These are phyloP conservation scores for Trifolium subterraneum DNA, from an alignment of 306 rosid species.

Conservation along the genomic window DNA sequence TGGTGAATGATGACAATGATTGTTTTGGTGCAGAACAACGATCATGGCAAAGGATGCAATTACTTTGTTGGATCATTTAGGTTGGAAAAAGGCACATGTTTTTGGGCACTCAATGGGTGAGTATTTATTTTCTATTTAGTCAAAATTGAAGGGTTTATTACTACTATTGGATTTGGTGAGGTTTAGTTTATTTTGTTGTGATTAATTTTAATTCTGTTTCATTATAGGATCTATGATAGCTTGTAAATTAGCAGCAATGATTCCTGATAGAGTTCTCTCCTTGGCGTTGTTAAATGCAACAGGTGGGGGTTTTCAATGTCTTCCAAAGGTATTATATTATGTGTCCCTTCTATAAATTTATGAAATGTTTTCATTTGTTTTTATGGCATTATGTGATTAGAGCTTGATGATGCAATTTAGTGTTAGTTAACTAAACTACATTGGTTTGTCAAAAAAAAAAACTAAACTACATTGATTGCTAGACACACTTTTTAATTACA, in stretches of 20 bases:
- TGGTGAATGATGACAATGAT: conserved; percentile 3
- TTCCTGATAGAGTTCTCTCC: conserved; percentile 77
- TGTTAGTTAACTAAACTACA: not conserved
- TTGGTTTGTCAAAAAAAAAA: too few species aligned
- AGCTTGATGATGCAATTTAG: not conserved
- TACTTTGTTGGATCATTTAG: conserved; percentile 83
- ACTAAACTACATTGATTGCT: not conserved
- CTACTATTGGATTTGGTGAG: not conserved
- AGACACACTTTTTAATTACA: not conserved
- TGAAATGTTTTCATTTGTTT: conserved; percentile 20
- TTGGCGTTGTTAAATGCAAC: conserved; percentile 93
- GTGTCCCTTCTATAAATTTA: not conserved
- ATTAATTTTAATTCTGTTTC: conserved; percentile 11
- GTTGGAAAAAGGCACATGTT: conserved; percentile 89
- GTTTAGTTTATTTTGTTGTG: conserved; percentile 2
- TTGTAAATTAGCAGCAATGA: conserved; percentile 87
- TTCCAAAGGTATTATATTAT: conserved; percentile 73
- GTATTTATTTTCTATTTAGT: conserved; percentile 23
- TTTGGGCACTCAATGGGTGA: conserved; percentile 99
- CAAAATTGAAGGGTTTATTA: not conserved
- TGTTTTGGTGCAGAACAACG: conserved; percentile 75
- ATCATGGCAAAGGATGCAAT: conserved; percentile 92
- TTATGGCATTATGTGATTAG: not conserved
- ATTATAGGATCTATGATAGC: conserved; percentile 89
- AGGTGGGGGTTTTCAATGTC: conserved; percentile 89